Evolutionary conservation across 768 basidiomycete species (phyloP), one percentile per base, ranked within the genome.

Genomic region (Mycena sanguinolenta): DNA sequence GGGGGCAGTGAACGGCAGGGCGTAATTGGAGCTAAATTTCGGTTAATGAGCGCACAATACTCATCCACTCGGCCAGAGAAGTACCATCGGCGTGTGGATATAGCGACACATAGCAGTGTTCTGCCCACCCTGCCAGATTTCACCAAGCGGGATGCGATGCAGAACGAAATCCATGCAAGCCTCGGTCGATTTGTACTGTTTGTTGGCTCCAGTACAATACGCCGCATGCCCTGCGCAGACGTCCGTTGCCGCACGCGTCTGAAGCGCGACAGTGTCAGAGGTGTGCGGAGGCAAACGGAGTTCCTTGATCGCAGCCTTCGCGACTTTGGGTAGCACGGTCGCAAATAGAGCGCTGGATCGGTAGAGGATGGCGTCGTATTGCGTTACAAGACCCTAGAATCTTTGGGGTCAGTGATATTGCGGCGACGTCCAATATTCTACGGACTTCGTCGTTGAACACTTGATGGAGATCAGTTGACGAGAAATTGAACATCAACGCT

Each of bases 111-210:
- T 32, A 17, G 54, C 63, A 27, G 63, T 57, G 52, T 65, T 65
- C 54, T 65, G 63, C 6, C 63, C 63, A 16, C 39, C 63, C 21
- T 65, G 63, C 63, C 63, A 65, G 21, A 55, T 27, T 23, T 65
- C 63, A 23, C 63, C 63, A 3, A 65, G 12, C 28, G 63, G 63
- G 9, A 65, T 49, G n/a, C 1, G 3, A n/a, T 55, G 32, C 42
- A 65, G 9, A 1, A 65, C 23, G 12, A 65, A 65, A 14, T 63
- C 21, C 19, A 63, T 28, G 52, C 62, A 63, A 1, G 13, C 9
- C 19, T 17, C 19, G 17, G 54, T 65, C 16, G 53, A 55, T 1
- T 65, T 57, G n/a, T 65, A 65, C 25, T 65, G 63, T 14, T 44
- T 9, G n/a, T 32, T 19, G 38, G 27, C 2, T 27, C 63, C 63